phyloP scores from a whole-genome alignment of 2,329 filamentous ascomycete genomes.

The Talaromyces rugulosus region DNA sequence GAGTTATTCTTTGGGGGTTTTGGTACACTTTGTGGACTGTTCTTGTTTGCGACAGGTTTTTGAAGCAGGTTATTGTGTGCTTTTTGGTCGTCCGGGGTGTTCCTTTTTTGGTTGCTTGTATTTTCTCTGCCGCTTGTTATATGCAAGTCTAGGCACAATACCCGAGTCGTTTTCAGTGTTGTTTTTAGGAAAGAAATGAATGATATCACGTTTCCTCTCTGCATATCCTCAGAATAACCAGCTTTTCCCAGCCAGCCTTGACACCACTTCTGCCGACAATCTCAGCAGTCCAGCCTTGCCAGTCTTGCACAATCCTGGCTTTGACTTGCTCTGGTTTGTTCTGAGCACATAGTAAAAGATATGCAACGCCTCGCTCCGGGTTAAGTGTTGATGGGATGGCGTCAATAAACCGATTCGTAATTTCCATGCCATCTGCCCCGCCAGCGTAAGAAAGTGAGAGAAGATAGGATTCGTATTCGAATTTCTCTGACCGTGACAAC shows the following conservation, averaged over 20 bases:
- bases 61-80: neutral
- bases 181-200: neutral
- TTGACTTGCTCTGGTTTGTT: constrained; percentile 79
- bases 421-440: constrained; percentile 88
- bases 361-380: constrained; percentile 69
- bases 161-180: neutral
- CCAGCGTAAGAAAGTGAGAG: constrained; percentile 85
- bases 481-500: constrained; percentile 40
- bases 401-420: constrained; percentile 72
- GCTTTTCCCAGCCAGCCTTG: constrained; percentile 88
- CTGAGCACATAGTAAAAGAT: constrained; percentile 83
- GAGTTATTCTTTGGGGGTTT: neutral
- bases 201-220: constrained; percentile 31
- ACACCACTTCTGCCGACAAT: constrained; percentile 79
- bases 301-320: constrained; percentile 51
- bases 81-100: neutral
- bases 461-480: constrained; percentile 77
- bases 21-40: too few species aligned
- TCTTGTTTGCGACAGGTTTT: too few species aligned
- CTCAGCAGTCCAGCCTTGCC: constrained; percentile 70
- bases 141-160: too few species aligned
- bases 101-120: neutral
- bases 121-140: neutral
- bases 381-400: constrained; percentile 63
- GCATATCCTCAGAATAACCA: constrained; percentile 87